Evolutionary conservation across 306 rosid species (phyloP).

Genomic region (Acacia melanoxylon): DNA sequence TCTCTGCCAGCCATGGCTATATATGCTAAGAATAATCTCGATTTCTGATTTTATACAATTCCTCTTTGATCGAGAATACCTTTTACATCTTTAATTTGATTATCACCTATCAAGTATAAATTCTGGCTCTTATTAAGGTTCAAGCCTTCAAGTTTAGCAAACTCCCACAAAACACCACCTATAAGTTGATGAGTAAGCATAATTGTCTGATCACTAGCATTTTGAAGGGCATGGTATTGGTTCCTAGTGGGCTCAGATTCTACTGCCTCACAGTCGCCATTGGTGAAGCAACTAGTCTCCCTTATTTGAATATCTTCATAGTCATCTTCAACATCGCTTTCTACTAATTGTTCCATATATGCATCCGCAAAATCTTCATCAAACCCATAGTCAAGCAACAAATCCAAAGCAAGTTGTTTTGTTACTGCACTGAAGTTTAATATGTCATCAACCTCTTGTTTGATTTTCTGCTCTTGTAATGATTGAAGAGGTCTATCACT

Average conservation of each 20-base stretch:
- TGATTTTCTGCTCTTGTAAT: constrained; percentile 41
- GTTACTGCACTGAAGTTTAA: constrained; percentile 66
- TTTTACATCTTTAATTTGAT: constrained; percentile 38
- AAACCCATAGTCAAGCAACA: constrained; percentile 51
- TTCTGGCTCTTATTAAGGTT: constrained; percentile 38
- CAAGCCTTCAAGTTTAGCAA: constrained; percentile 46
- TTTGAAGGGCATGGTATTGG: constrained; percentile 61
- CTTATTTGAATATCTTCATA: constrained; percentile 16
- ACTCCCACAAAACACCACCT: constrained; percentile 58
- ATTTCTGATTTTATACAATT: constrained; percentile 2
- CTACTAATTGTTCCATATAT: constrained; percentile 64
- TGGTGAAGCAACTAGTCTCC: constrained; percentile 28
- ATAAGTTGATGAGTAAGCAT: constrained; percentile 64
- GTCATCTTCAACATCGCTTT: constrained; percentile 41
- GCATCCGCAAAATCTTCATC: constrained; percentile 64
- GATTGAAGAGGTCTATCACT: not conserved
- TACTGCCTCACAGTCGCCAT: constrained; percentile 14
- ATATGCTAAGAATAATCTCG: no score
- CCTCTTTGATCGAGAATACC: constrained; percentile 56
- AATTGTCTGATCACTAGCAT: constrained; percentile 72
- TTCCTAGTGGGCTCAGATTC: constrained; percentile 11
- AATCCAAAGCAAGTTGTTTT: constrained; percentile 64
- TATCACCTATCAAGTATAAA: constrained; percentile 42
- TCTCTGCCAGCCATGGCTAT: no score
- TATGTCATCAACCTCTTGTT: constrained; percentile 62